A percentile compares a stretch with the other conserved stretches of the same genome.
Conservation (phyloP, 140 eudicot species). For the Cichorium intybus region DNA sequence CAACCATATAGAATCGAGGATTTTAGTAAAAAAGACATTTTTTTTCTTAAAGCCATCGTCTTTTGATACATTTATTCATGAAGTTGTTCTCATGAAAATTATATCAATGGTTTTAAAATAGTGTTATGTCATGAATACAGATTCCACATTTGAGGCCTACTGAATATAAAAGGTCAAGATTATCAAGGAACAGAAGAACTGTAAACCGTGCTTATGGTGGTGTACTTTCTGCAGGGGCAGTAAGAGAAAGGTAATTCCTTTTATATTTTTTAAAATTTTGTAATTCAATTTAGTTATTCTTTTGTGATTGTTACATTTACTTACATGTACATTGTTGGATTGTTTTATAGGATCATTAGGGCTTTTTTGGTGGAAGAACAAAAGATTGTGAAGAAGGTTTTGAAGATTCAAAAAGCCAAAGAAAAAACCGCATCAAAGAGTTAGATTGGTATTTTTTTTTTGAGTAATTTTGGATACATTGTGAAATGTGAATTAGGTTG, state of each 20-base stretch:
- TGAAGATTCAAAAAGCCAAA: constrained; percentile 64
- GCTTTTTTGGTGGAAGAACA: constrained; percentile 65
- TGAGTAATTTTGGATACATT: constrained; percentile 26
- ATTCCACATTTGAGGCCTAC: constrained; percentile 61
- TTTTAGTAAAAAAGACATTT: too few species aligned
- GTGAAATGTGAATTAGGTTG: constrained; percentile 21
- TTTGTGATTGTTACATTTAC: not conserved
- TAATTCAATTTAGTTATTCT: not conserved
- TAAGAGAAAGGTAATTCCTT: constrained; percentile 46
- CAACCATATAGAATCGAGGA: too few species aligned
- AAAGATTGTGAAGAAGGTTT: constrained; percentile 67
- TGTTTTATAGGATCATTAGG: constrained; percentile 41
- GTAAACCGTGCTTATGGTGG: constrained; percentile 69
- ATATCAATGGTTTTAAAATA: not conserved
- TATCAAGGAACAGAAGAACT: constrained; percentile 51
- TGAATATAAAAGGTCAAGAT: constrained; percentile 50
- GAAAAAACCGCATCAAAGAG: constrained; percentile 45
- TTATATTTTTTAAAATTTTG: not conserved
- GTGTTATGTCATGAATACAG: constrained; percentile 5
- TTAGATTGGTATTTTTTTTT: constrained; percentile 22
- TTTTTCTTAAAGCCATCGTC: too few species aligned
- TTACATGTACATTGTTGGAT: not conserved
- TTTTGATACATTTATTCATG: not conserved
- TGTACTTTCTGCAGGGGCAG: constrained; percentile 49
- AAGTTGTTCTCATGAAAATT: too few species aligned